Evolutionary conservation across 2,329 filamentous ascomycete species (phyloP), one percentile per base, ranked within the genome.

Genomic region (Triangularia setosa): DNA sequence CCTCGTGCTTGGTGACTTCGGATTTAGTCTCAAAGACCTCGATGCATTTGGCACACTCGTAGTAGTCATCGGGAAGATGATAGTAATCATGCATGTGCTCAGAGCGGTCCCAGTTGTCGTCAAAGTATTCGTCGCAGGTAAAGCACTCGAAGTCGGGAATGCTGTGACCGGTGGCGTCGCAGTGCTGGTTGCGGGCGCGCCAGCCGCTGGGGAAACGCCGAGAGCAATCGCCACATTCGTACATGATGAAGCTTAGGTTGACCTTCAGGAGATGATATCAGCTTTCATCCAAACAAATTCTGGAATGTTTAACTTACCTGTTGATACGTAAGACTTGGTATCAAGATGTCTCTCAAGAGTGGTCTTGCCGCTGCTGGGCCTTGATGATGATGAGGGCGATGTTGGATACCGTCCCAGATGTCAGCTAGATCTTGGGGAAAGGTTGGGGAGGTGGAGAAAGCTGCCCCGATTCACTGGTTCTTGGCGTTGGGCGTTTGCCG

Each of bases 61-160:
- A 67, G 0, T 48, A 78, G 23, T 73, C 64, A 7, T 65, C 66
- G 0, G 54, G 2, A 71, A 72, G 76, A 60, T 80, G 77, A 2
- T 69, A 24, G 9, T 28, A 40, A 3, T 33, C 53, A 6, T 25
- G 60, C 67, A 69, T 68, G 24, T 72, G 69, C 30, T 66, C 28
- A 33, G n/a, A 58, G 7, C 67, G 61, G 5, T 72, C 73, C 7
- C 62, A 25, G 7, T 70, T 54, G 18, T 64, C 66, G 21, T 58
- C n/a, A 28, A 75, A 77, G 30, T 60, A 71, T 0, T 68, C 53
- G 12, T 64, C 57, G 55, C 74, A 75, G 0, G 54, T 68, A n/a
- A 72, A 69, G 59, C 76, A 77, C 56, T 77, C 73, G 40, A 71
- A 70, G 0, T 56, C 30, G 1, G 71, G 73, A 1, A 9, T 40